Conservation (phyloP, 345 rosid genomes). For the Lenwebbia sp. region DNA sequence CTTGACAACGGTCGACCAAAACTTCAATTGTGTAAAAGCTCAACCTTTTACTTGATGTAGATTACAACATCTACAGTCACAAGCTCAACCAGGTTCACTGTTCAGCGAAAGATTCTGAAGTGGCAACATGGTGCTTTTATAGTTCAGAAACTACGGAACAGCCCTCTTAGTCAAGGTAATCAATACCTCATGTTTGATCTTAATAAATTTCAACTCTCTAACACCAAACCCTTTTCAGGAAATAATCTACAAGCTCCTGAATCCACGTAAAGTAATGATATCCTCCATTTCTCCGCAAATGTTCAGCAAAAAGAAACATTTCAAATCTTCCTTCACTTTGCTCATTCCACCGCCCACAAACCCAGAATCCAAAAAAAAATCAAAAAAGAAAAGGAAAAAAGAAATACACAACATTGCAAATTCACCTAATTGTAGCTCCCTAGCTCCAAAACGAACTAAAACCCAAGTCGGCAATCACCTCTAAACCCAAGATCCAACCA, state of each 20-base stretch:
- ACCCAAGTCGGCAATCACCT: neutral
- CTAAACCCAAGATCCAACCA: neutral
- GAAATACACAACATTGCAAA: neutral
- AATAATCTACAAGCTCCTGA: neutral
- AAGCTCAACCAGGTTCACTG: neutral
- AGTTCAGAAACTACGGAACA: neutral
- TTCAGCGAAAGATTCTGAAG: neutral
- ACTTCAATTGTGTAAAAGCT: neutral
- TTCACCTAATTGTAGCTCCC: neutral
- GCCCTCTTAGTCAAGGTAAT: neutral
- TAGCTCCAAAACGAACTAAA: neutral
- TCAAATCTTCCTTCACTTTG: neutral
- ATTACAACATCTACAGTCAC: neutral
- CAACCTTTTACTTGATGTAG: neutral
- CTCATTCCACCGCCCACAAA: neutral
- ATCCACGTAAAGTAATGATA: neutral
- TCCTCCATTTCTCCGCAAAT: neutral
- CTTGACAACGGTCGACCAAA: neutral
- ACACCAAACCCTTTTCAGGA: neutral
- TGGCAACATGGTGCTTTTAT: neutral
- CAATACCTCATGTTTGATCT: neutral
- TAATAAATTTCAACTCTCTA: neutral
- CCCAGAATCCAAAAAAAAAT: neutral
- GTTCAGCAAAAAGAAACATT: neutral
- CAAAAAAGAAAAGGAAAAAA: neutral